Conservation (phyloP, 208 protist species). For the Trypanosomatidae sp. region DNA sequence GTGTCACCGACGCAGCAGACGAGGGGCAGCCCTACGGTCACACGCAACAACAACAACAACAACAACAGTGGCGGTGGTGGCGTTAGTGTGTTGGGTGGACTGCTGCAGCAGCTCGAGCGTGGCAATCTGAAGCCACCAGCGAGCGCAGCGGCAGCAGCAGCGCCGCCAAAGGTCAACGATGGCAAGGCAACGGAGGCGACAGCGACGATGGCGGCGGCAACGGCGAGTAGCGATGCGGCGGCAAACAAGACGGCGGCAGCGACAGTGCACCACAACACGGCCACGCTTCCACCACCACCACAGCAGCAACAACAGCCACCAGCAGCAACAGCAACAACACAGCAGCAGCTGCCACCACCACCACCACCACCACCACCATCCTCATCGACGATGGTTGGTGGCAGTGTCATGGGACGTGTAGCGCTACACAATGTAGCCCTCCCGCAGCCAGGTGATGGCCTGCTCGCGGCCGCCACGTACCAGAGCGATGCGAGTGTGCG, state of each 20-base stretch:
- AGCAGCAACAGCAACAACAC: constrained; percentile 1
- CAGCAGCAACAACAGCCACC: not conserved
- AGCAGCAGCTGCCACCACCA: not conserved
- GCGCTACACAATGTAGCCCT: constrained; percentile 55
- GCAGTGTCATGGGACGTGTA: constrained; percentile 14
- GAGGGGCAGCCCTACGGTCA: no score
- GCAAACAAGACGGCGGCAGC: not conserved
- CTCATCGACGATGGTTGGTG: constrained; percentile 6
- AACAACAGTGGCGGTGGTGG: not conserved
- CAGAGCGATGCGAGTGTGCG: constrained; percentile 53
- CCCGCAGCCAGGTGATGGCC: constrained; percentile 50
- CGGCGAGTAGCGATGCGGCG: not conserved
- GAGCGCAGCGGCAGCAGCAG: not conserved
- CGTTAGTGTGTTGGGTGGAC: not conserved
- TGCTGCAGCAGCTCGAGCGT: constrained; percentile 6
- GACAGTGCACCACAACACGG: not conserved
- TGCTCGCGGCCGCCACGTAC: constrained; percentile 41
- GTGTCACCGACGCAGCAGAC: no score
- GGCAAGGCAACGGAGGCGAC: not conserved
- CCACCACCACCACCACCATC: constrained; percentile 9
- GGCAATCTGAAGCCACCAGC: constrained; percentile 5
- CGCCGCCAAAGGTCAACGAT: constrained; percentile 3
- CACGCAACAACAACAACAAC: no score
- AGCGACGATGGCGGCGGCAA: not conserved
- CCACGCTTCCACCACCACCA: not conserved